Evolutionary conservation across 2,329 filamentous ascomycete species (phyloP), one percentile per base, ranked within the genome.

Genomic region (Cytospora leucostoma): DNA sequence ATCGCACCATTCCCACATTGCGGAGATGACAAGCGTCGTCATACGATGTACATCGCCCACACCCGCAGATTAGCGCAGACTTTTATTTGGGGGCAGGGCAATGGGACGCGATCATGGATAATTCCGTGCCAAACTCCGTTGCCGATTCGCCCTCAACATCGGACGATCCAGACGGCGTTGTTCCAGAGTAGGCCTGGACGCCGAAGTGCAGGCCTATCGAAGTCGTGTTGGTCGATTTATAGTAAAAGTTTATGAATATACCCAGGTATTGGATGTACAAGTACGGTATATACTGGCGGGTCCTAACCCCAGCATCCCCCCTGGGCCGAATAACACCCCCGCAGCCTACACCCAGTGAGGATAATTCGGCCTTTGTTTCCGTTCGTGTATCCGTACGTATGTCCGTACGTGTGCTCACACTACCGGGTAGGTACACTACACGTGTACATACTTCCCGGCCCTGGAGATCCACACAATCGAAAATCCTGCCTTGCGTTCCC

Each of bases 1-100:
- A 56, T 40, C 35, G 55, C 56, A 50, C 60, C 47, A 35, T 56
- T 27, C 11, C 55, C 19, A 53, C 60, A 50, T 51, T 35, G 58
- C 51, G 40, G 34, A 40, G 33, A 35, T 35, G 35, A 33, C 27
- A 60, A 54, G 33, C 44, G 44, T 60, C 49, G 49, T 60, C 58
- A 27, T 54, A 49, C 38, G 44, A 40, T 60, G 35, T 15, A 47
- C 35, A 60, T 54, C n/a, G 32, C 32, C 34, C 38, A 10, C 51
- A 38, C 37, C 33, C 54, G 32, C 52, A n/a, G 19, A 2, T 19
- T 27, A 47, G 40, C 44, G 44, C 44, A 47, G 44, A 47, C 8
- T 47, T 11, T 21, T n/a, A n/a, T 19, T 21, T 11, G 19, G 44
- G 7, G 44, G 44, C n/a, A 47, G n/a, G 44, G 44, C 44, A 47